Conservation (phyloP, 2,329 filamentous ascomycete species). For the Aspergillus amoenus region DNA sequence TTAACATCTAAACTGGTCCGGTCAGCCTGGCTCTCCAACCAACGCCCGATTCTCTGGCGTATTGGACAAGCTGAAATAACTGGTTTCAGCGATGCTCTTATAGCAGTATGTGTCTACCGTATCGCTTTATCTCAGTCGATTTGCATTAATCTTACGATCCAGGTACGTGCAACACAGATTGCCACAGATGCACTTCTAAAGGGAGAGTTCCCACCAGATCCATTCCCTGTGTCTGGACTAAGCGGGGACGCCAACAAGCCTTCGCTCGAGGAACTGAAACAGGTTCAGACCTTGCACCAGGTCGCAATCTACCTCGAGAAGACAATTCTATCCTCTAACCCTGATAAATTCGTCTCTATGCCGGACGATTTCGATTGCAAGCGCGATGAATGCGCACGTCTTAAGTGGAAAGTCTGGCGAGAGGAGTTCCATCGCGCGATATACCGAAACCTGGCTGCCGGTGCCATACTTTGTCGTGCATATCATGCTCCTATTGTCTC, state of each 20-base stretch:
- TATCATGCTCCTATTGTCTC: not conserved
- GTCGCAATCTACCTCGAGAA: not conserved
- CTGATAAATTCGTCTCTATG: too few relatives aligned
- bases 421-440: slow-evolving; percentile 3
- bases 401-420: not conserved
- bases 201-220: slow-evolving; percentile 3
- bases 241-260: not conserved
- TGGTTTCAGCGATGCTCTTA: slow-evolving; percentile 4
- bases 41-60: not conserved
- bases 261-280: not conserved
- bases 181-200: not conserved
- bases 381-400: too few relatives aligned
- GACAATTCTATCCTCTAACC: too few relatives aligned
- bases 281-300: not conserved
- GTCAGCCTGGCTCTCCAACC: not conserved
- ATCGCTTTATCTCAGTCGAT: too few relatives aligned
- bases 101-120: not conserved
- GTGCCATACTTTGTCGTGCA: not conserved
- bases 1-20: not conserved
- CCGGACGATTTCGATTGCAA: too few relatives aligned
- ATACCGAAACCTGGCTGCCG: slow-evolving; percentile 6
- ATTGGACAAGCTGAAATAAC: not conserved
- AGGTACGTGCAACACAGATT: slow-evolving; percentile 7
- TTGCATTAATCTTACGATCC: too few relatives aligned
- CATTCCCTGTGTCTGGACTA: not conserved